Conservation (phyloP, 2,329 filamentous ascomycete species). For the Rutstroemia sp. region DNA sequence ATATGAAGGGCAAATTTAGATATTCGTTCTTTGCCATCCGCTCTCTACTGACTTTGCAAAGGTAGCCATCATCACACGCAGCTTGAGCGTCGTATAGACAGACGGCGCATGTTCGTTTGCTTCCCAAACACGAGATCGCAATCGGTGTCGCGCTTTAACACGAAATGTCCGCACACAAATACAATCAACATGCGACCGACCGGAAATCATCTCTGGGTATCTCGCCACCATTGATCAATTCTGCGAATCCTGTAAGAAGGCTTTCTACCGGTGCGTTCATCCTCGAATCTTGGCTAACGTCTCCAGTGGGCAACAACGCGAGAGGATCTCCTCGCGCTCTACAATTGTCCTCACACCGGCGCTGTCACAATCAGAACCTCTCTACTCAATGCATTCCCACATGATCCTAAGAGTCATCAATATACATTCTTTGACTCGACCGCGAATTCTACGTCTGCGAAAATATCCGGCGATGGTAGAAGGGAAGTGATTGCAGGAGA, state of each 20-base stretch:
- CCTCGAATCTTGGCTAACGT: not conserved
- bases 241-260: slow-evolving; percentile 48
- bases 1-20: too few species aligned
- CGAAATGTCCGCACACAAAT: not conserved
- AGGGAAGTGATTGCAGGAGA: slow-evolving; percentile 16
- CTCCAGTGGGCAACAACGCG: slow-evolving; percentile 57
- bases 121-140: too few species aligned
- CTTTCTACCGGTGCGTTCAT: not conserved
- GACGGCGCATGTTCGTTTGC: not conserved
- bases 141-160: too few species aligned
- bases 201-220: slow-evolving; percentile 9
- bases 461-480: slow-evolving; percentile 12
- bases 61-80: not conserved
- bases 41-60: too few species aligned
- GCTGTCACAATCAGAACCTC: slow-evolving; percentile 70
- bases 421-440: slow-evolving; percentile 55
- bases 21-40: too few species aligned
- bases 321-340: slow-evolving; percentile 54
- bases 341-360: slow-evolving; percentile 55
- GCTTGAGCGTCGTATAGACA: not conserved
- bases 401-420: slow-evolving; percentile 60
- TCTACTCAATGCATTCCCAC: slow-evolving; percentile 55
- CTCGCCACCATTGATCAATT: slow-evolving; percentile 57
- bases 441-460: slow-evolving; percentile 25
- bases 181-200: too few species aligned